Evolutionary conservation across 352 stramenopile species (phyloP).

Genomic region (Phytophthora foliorum): DNA sequence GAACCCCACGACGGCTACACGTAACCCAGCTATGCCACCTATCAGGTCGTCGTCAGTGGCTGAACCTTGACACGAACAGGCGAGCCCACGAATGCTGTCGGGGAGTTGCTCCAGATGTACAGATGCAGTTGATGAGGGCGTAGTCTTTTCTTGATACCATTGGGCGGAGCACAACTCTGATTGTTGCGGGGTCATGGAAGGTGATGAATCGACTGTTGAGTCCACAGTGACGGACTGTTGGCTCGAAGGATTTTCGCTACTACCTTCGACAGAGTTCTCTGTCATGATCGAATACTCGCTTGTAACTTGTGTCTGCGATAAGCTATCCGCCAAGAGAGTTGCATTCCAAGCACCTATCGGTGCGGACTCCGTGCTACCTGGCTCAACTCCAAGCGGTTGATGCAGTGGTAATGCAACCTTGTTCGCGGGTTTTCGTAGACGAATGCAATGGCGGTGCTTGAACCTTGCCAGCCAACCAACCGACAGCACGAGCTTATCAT

Average conservation of each 20-base stretch:
- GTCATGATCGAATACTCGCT: constrained; percentile 2
- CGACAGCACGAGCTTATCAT: constrained; percentile 76
- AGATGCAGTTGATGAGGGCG: not conserved
- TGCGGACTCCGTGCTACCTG: not conserved
- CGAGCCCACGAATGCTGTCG: constrained; percentile 31
- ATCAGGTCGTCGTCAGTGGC: constrained; percentile 24
- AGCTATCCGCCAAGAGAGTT: constrained; percentile 4
- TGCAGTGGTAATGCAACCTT: constrained; percentile 10
- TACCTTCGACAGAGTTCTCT: not conserved
- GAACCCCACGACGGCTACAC: constrained; percentile 52
- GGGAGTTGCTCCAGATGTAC: constrained; percentile 32
- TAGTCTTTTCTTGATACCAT: constrained; percentile 19
- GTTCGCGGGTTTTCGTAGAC: constrained; percentile 57
- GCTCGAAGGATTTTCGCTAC: not conserved
- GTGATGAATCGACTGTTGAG: not conserved
- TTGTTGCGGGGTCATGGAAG: not conserved
- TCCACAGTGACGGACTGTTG: constrained; percentile 11
- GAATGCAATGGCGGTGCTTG: constrained; percentile 79
- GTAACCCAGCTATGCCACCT: constrained; percentile 43
- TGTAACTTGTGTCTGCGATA: constrained; percentile 4
- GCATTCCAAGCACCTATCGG: constrained; percentile 18
- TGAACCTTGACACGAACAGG: constrained; percentile 36
- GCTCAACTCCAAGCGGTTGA: not conserved
- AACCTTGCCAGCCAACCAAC: constrained; percentile 80
- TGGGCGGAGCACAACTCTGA: constrained; percentile 21